Evolutionary conservation across 257 asterid genomes (phyloP), one percentile per base, ranked within the genome.

Genomic region (Solanum gracilifrons): DNA sequence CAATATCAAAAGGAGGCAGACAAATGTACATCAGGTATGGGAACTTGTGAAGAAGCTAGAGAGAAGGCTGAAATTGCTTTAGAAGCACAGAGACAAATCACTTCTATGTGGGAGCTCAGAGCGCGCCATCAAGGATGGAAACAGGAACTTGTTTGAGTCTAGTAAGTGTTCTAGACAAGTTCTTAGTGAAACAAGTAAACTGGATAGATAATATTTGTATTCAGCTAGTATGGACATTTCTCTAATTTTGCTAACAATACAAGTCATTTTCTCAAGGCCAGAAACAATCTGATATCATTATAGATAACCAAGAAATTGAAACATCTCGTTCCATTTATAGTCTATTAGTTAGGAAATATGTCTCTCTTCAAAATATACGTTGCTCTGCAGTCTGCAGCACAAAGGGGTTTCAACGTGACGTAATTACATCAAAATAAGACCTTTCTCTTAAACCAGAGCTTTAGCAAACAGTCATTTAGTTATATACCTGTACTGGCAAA

Each of bases 31-130:
- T 87, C 92, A 15, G 95, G 94, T 13, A 90, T 92, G 83, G 92
- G 91, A 82, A 92, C 94, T 16, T 94, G 95, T 60, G 95, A 93
- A 87, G 92, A 88, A 74, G 96, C 94, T 13, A 90, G 95, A 85
- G 96, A 93, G 58, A 88, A 89, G 84, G 94, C 94, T 23, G 92
- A 91, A 64, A 92, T 89, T 10, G 87, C 83, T 9, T 79, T 91
- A n/a, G 31, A 41, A 73, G 89, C 89, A 9, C 89, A 87, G n/a
- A 82, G 37, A 69, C 39, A 35, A 71, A 51, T 46, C 31, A 87
- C 87, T 71, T 23, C 87, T n/a, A 87, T 87, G 89, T 87, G 89
- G 89, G 82, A 87, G 13, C 87, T 82, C 43, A 41, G 87, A 71
- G 89, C 89, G 23, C 89, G 87, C 5, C 89, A 87, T 36, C 60